These are phyloP conservation scores for Aspergillus hortae DNA, from an alignment of 2,329 filamentous ascomycete genomes.

Conservation along the genomic window DNA sequence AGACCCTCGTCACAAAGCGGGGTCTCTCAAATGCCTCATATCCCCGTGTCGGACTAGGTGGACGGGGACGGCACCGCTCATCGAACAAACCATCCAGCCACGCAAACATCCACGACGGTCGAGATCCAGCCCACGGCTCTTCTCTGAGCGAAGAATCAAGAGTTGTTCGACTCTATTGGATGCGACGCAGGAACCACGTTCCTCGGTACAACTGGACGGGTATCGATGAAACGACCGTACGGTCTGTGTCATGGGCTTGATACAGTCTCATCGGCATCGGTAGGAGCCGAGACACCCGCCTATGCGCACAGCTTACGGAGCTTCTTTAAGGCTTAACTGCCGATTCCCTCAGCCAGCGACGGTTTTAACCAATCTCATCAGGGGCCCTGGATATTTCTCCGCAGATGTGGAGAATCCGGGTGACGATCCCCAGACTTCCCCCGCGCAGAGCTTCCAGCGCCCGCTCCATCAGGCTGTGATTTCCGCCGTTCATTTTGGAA, in stretches of 20 bases:
- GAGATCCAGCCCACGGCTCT: too few relatives aligned
- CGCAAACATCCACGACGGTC: too few relatives aligned
- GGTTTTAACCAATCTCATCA: neutral
- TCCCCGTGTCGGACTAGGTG: too few relatives aligned
- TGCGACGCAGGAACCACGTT: neutral
- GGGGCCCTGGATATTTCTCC: conserved; percentile 3
- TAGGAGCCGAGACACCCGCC: conserved; percentile 1
- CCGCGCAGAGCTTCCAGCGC: neutral
- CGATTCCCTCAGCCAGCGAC: neutral
- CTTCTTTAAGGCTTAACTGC: conserved; percentile 1
- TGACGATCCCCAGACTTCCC: conserved; percentile 7
- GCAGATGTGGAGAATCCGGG: conserved; percentile 6
- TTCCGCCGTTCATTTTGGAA: conserved; percentile 1
- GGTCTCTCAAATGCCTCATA: too few relatives aligned
- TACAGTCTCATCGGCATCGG: conserved; percentile 1
- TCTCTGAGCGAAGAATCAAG: too few relatives aligned
- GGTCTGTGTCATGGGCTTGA: neutral
- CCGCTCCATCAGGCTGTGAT: neutral
- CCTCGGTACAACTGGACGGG: neutral
- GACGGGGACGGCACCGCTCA: too few relatives aligned
- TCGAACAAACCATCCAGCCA: too few relatives aligned
- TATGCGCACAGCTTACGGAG: neutral
- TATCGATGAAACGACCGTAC: neutral
- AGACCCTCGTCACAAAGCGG: too few relatives aligned
- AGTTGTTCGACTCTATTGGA: neutral